Percentiles rank a stretch among this genome's conserved stretches.
Evolutionary conservation across 495 filamentous ascomycete genomes (phyloP).

Genomic region (Aspergillus hancockii): DNA sequence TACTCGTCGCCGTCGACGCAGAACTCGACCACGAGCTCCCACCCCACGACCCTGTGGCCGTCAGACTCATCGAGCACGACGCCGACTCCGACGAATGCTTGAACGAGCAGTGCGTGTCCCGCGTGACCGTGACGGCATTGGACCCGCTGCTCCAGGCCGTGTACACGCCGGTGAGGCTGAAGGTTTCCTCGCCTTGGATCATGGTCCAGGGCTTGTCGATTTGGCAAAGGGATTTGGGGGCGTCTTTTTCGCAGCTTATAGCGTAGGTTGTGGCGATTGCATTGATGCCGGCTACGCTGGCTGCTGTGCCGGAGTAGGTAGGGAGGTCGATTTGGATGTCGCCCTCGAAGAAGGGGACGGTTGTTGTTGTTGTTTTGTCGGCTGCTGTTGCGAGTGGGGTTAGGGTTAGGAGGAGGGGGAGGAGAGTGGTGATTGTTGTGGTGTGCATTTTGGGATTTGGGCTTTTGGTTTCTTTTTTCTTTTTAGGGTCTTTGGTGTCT

Average conservation of each 20-base stretch:
- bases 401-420: constrained; percentile 8
- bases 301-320: constrained; percentile 23
- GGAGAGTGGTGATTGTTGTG: background rate
- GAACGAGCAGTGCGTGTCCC: background rate
- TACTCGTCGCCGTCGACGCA: background rate
- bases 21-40: background rate
- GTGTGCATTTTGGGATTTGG: background rate
- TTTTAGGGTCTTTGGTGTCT: background rate
- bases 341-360: constrained; percentile 5
- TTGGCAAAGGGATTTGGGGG: constrained; percentile 21
- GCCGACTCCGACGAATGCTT: background rate
- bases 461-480: background rate
- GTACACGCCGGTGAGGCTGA: constrained; percentile 4
- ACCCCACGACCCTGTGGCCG: background rate
- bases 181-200: constrained; percentile 22
- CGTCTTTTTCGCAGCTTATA: constrained; percentile 23
- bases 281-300: constrained; percentile 27
- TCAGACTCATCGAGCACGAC: background rate
- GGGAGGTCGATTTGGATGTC: background rate
- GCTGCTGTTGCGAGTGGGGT: constrained; percentile 9
- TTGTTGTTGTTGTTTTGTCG: constrained; percentile 16
- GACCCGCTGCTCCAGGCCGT: background rate
- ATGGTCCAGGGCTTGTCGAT: constrained; percentile 25
- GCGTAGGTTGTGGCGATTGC: constrained; percentile 29
- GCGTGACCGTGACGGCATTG: constrained; percentile 3